A percentile compares a stretch with the other conserved stretches of the same genome.
These are phyloP conservation scores for Chlamydomonas schloesseri DNA, from an alignment of 139 green algal species.

Conservation along the genomic window DNA sequence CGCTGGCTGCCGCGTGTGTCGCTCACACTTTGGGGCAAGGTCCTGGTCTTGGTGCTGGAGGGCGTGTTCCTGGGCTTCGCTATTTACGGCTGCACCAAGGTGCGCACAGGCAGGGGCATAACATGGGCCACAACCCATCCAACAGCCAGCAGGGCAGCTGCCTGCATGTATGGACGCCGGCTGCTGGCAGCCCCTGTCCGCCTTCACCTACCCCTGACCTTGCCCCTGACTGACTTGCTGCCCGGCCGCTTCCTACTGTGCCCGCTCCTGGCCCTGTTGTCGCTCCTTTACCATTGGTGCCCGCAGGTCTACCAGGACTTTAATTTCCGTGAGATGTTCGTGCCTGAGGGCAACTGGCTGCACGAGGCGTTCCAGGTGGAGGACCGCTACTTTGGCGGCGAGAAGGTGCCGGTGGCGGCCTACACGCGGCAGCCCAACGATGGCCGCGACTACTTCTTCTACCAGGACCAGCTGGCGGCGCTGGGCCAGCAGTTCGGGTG, in stretches of 20 bases:
- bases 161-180: no score
- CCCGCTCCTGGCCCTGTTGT: no score
- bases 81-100: slow-evolving; percentile 58
- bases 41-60: slow-evolving; percentile 36
- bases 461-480: slow-evolving; percentile 54
- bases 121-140: no score
- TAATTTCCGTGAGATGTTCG: slow-evolving; percentile 52
- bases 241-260: no score
- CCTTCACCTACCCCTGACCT: no score
- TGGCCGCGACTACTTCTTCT: slow-evolving; percentile 49
- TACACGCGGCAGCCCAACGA: slow-evolving; percentile 52
- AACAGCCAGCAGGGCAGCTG: no score
- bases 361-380: slow-evolving; percentile 45
- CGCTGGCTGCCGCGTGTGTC: slow-evolving; percentile 19
- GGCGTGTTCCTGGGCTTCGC: slow-evolving; percentile 39
- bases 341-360: slow-evolving; percentile 54
- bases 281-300: no score
- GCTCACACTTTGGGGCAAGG: slow-evolving; percentile 15
- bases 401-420: slow-evolving; percentile 35
- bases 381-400: slow-evolving; percentile 51
- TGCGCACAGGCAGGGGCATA: no score
- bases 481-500: neutral
- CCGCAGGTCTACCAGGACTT: slow-evolving; percentile 59
- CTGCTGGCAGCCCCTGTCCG: no score
- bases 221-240: no score